Evolutionary conservation across 352 stramenopile species (phyloP), one percentile per base, ranked within the genome.

Genomic region (Pilasporangium apinafurcum): DNA sequence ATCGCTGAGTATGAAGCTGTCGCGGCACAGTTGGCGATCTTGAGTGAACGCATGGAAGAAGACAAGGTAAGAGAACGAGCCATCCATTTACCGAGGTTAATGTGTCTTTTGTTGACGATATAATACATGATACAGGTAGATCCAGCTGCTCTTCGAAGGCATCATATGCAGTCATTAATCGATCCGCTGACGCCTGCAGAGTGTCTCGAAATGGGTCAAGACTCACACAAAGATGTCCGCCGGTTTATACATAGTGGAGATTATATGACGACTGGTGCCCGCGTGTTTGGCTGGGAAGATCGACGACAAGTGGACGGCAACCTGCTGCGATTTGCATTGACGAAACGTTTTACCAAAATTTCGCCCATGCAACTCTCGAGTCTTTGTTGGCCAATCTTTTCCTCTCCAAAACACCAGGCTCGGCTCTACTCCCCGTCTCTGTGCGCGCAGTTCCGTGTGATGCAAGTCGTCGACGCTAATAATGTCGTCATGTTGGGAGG

Each of bases 231-330:
- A 9, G 59, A 76, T 44, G 71, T 86, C 33, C 64, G 61, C 31
- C 43, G 47, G 13, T 88, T 86, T 46, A 67, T 67, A 10, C 56
- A 68, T 44, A 80, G 56, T 39, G n/a, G n/a, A n/a, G n/a, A 68
- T 42, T 67, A 68, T 16, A 59, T 72, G 17, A 69, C 53, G 8
- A 81, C 65, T 8, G 70, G 74, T 2, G 66, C 68, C 2, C 60
- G 59, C 17, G 68, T 84, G 8, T 86, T 86, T 59, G 74, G 74
- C 17, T 86, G 74, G 74, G 60, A 64, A 14, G 74, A 86, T 36
- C 52, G 70, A 12, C 31, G 31, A 17, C 20, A 14, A 4, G 31
- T 36, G 31, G 31, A 36, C 31, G 31, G 31, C 31, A 5, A 14
- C 14, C 16, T 17, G 31, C 31, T 36, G 31, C 31, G 20, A 14